Conservation (phyloP, 75 land plant genomes). For the Picea sitchensis region DNA sequence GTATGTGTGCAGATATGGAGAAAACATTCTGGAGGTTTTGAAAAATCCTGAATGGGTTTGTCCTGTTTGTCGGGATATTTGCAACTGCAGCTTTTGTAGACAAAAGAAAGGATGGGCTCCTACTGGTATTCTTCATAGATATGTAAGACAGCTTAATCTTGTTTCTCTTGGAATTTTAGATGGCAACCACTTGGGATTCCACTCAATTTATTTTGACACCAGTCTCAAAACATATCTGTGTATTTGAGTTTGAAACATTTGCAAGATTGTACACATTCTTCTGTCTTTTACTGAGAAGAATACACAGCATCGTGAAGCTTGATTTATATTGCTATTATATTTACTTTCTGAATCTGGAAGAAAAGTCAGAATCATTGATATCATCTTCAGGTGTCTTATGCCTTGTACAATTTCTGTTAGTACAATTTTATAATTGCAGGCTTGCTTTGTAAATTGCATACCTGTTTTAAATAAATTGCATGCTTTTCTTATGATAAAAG, state of each 20-base stretch:
- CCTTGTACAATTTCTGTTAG: too few relatives aligned
- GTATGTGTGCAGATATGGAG: constrained; percentile 67
- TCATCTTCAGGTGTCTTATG: too few relatives aligned
- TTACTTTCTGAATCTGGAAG: background rate
- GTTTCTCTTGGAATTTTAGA: background rate
- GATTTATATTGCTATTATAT: too few relatives aligned
- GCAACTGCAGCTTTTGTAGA: constrained; percentile 92
- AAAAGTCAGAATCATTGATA: too few relatives aligned
- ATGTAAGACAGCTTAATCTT: constrained; percentile 23
- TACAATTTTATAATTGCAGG: too few relatives aligned
- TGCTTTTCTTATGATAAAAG: background rate
- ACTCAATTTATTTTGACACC: too few relatives aligned
- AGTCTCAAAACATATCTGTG: too few relatives aligned
- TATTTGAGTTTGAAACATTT: background rate
- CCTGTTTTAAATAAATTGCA: background rate
- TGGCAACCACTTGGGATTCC: background rate
- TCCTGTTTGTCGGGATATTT: constrained; percentile 86
- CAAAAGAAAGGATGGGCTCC: constrained; percentile 85
- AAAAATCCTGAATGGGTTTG: constrained; percentile 76
- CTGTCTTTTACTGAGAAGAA: background rate
- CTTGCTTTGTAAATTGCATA: background rate
- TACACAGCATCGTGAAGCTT: too few relatives aligned
- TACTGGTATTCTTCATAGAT: constrained; percentile 57
- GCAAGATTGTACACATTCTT: background rate
- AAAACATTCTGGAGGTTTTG: constrained; percentile 76